Evolutionary conservation across 2,329 filamentous ascomycete species (phyloP).

Genomic region (Pseudogymnoascus sp.): DNA sequence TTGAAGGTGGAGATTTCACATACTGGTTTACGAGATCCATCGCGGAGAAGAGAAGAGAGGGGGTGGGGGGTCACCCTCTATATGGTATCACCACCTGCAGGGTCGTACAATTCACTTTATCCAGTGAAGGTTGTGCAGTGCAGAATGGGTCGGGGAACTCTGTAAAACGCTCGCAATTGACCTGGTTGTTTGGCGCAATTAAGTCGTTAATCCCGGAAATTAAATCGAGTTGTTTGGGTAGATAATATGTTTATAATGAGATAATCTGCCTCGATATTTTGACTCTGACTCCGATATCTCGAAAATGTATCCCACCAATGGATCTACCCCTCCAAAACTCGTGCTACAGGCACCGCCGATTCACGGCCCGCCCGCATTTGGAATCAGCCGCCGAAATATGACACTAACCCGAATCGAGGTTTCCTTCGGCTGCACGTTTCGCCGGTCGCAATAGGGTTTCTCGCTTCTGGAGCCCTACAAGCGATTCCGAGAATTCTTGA

Average conservation of each 20-base stretch:
- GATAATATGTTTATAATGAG: not conserved
- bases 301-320: slow-evolving; percentile 4
- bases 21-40: slow-evolving; percentile 58
- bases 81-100: slow-evolving; percentile 8
- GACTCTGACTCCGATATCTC: slow-evolving; percentile 3
- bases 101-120: slow-evolving; percentile 8
- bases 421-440: not conserved
- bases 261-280: not conserved
- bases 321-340: slow-evolving; percentile 9
- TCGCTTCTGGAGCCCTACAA: slow-evolving; percentile 11
- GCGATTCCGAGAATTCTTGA: slow-evolving; percentile 4
- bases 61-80: slow-evolving; percentile 7
- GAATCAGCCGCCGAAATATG: not conserved
- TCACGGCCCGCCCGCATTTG: slow-evolving; percentile 7
- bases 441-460: slow-evolving; percentile 11
- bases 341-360: slow-evolving; percentile 7
- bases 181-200: not conserved
- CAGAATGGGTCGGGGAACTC: not conserved
- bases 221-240: not conserved
- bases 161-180: not conserved
- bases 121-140: not conserved
- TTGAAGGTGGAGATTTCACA: slow-evolving; percentile 20
- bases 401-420: not conserved
- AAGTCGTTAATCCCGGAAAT: not conserved
- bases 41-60: not conserved